Evolutionary conservation across 306 rosid genomes (phyloP), one percentile per base, ranked within the genome.

Genomic region (Cucurbita moschata): DNA sequence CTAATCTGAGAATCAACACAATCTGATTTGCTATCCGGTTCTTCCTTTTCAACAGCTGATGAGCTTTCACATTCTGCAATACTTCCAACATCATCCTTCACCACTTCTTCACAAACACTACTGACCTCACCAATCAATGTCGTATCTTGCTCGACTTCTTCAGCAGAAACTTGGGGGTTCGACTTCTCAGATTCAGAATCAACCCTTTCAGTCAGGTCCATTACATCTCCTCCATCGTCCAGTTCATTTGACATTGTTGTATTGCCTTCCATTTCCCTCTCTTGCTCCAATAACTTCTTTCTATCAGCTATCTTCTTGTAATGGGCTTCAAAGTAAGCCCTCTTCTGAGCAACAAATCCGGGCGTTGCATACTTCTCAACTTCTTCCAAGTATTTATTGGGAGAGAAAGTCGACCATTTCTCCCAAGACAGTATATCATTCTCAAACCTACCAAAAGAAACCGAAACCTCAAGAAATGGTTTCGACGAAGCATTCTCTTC

Each of bases 341-440:
- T 88, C 79, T 94, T 94, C 85, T 89, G 88, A 16, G 98, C 98
- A 50, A 94, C 98, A 30, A 97, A 94, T 79, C 98, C 98, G 23
- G 98, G 96, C 0, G 95, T 90, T 13, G 98, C 96, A 65, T 88
- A 94, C 81, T 94, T 94, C 83, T 85, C 98, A 71, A 94, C 98
- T 82, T 94, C 98, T 76, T 94, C 98, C 80, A 94, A 80, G 78
- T 94, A 94, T 89, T 87, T 94, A 23, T 94, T 94, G 0, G 95
- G 95, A 21, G 97, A 94, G 62, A 94, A 94, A 50, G 98, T 71
- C 5, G 98, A 94, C 96, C 96, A 94, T 85, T 87, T 94, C 88
- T 94, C 98, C 98, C 97, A 94, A 46, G 97, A 89, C 72, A 94
- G 80, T 6, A 96, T 83, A 81, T 90, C 97, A 70, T 85, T 90